Conservation (phyloP, 345 rosid species). For the Carallia pectinifolia region DNA sequence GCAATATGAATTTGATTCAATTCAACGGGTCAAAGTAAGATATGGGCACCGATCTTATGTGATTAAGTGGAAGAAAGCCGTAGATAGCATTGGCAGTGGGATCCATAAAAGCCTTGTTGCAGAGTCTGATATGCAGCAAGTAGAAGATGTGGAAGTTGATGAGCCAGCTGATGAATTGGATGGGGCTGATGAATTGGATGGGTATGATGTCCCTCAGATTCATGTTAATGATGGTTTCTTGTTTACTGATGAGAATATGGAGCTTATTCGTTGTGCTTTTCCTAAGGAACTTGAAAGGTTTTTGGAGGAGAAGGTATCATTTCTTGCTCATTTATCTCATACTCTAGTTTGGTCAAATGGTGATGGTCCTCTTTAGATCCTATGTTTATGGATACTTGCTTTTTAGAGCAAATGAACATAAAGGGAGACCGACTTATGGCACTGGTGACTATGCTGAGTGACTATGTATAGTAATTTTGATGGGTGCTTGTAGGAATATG, state of each 20-base stretch:
- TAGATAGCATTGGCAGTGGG: conserved; percentile 26
- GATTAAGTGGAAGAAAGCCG: conserved; percentile 71
- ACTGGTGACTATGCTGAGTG: too few relatives aligned
- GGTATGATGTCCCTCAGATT: conserved; percentile 41
- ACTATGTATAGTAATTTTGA: too few relatives aligned
- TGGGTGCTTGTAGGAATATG: too few relatives aligned
- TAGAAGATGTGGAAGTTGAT: conserved; percentile 43
- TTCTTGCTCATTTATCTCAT: background rate
- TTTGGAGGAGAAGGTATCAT: conserved; percentile 61
- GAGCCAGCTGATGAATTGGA: conserved; percentile 48
- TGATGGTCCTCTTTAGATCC: too few relatives aligned
- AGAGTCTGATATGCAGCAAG: conserved; percentile 33
- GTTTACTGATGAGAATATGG: conserved; percentile 71
- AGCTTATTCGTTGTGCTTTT: conserved; percentile 67
- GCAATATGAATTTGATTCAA: conserved; percentile 72
- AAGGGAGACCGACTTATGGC: too few relatives aligned
- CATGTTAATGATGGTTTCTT: conserved; percentile 54
- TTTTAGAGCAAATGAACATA: too few relatives aligned
- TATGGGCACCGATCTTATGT: conserved; percentile 63
- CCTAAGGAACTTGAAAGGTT: conserved; percentile 61
- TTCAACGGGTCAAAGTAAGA: conserved; percentile 64
- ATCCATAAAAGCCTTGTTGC: conserved; percentile 22
- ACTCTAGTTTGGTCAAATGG: too few relatives aligned
- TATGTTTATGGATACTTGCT: too few relatives aligned
- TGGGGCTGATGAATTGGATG: conserved; percentile 53